Conservation (phyloP, 169 alveolate species). For the Eimeria falciformis region DNA sequence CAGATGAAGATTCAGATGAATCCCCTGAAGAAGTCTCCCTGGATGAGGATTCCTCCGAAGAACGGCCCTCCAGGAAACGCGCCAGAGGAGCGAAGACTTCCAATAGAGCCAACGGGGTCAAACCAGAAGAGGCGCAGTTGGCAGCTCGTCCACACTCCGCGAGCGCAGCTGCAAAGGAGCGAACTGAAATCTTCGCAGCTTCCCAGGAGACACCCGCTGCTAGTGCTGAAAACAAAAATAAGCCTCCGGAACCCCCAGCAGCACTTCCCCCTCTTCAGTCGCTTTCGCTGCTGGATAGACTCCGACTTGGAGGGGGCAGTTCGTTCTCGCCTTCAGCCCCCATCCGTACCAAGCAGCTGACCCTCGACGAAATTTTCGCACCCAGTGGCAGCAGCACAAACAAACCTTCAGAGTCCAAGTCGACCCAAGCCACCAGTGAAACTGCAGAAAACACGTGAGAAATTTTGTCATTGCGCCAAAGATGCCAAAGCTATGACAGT, state of each 20-base stretch:
- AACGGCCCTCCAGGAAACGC: constrained; percentile 33
- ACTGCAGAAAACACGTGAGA: background rate
- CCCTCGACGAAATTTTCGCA: constrained; percentile 55
- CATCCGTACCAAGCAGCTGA: constrained; percentile 52
- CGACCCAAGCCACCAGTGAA: background rate
- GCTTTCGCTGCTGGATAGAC: constrained; percentile 59
- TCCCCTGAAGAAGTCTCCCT: constrained; percentile 38
- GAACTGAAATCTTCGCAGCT: background rate
- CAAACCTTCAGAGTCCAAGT: constrained; percentile 25
- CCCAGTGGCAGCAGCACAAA: constrained; percentile 46
- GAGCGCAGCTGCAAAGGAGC: background rate
- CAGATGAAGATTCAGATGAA: constrained; percentile 35
- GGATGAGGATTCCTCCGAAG: constrained; percentile 53
- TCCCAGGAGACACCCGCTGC: constrained; percentile 6
- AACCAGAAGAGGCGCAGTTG: background rate
- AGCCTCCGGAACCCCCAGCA: background rate
- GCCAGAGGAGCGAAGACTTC: background rate
- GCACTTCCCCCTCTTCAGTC: constrained; percentile 65
- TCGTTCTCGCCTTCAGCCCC: constrained; percentile 59
- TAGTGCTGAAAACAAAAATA: background rate
- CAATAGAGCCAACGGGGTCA: constrained; percentile 25
- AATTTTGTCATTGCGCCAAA: background rate
- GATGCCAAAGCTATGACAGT: too few species aligned
- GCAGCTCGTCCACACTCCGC: background rate
- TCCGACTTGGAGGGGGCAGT: constrained; percentile 54